Evolutionary conservation across 495 filamentous ascomycete genomes (phyloP).

Genomic region (Aspergillus steynii): DNA sequence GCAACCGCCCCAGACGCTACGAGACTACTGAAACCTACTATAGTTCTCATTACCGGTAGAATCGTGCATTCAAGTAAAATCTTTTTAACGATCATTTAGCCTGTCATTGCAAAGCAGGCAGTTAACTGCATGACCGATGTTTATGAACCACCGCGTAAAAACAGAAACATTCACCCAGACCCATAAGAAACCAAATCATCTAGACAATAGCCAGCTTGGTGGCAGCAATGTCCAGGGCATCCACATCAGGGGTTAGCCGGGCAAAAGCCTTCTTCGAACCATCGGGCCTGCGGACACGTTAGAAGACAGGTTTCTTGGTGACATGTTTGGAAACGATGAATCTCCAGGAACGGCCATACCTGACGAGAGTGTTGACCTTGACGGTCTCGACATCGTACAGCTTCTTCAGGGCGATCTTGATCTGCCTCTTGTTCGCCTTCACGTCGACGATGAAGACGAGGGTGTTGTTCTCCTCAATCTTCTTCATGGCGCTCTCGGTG

Average conservation of each 20-base stretch:
- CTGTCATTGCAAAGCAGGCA: constrained; percentile 36
- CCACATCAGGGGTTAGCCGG: constrained; percentile 90
- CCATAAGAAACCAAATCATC: constrained; percentile 43
- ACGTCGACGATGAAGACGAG: constrained; percentile 97
- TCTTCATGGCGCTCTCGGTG: constrained; percentile 99
- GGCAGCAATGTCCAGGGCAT: constrained; percentile 98
- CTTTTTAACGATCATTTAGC: constrained; percentile 47
- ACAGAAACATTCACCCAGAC: constrained; percentile 43
- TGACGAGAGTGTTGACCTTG: constrained; percentile 99
- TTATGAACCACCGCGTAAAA: constrained; percentile 47
- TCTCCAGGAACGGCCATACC: constrained; percentile 53
- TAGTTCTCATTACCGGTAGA: constrained; percentile 2
- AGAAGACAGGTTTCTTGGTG: constrained; percentile 10
- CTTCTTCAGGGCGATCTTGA: constrained; percentile 98
- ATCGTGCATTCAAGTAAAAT: constrained; percentile 31
- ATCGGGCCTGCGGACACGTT: constrained; percentile 66
- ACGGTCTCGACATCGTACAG: constrained; percentile 96
- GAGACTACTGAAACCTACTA: background rate
- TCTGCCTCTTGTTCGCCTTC: constrained; percentile 99
- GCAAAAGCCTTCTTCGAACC: constrained; percentile 98
- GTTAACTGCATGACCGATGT: constrained; percentile 43
- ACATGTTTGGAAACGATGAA: background rate
- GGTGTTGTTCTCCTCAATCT: constrained; percentile 99
- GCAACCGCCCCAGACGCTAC: background rate
- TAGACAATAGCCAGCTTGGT: constrained; percentile 99